These are phyloP conservation scores for Lyophyllum shimeji DNA, from an alignment of 768 basidiomycete genomes.

Conservation along the genomic window DNA sequence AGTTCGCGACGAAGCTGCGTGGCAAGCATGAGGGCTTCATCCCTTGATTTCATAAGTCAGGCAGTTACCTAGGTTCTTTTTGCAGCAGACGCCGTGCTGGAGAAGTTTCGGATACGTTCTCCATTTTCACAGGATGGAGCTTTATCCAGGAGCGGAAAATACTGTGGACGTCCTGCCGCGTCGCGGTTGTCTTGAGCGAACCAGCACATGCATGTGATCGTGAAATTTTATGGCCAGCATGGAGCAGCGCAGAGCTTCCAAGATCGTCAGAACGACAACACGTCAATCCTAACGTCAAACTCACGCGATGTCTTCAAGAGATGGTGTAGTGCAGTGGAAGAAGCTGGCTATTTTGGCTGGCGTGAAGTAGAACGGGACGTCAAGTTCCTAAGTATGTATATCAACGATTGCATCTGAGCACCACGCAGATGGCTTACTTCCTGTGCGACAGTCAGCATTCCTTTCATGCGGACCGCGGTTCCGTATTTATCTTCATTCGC, in stretches of 20 bases:
- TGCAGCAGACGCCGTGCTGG: slow-evolving; percentile 69
- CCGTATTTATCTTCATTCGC: slow-evolving; percentile 64
- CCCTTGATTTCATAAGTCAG: not conserved
- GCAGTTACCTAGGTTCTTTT: slow-evolving; percentile 63
- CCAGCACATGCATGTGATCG: slow-evolving; percentile 90
- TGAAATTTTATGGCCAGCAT: slow-evolving; percentile 82
- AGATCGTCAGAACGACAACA: not conserved
- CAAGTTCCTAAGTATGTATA: slow-evolving; percentile 61
- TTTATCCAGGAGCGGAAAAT: slow-evolving; percentile 86
- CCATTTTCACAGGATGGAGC: slow-evolving; percentile 76
- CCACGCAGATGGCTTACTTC: slow-evolving; percentile 54
- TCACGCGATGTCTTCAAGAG: slow-evolving; percentile 74
- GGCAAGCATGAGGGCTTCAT: not conserved
- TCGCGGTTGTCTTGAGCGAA: slow-evolving; percentile 88
- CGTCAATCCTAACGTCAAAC: slow-evolving; percentile 26
- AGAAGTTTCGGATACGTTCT: slow-evolving; percentile 74
- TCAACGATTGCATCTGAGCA: not conserved
- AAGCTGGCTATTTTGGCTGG: slow-evolving; percentile 75
- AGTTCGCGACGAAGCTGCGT: slow-evolving; percentile 64
- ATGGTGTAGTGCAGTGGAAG: slow-evolving; percentile 81
- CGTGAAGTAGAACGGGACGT: slow-evolving; percentile 84
- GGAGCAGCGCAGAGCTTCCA: slow-evolving; percentile 80
- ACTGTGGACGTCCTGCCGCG: slow-evolving; percentile 71
- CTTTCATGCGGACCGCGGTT: slow-evolving; percentile 84
- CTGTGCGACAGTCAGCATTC: slow-evolving; percentile 90